Base-by-base conservation (phyloP, 805 yeast species). In the Kuraishia cidri region DNA sequence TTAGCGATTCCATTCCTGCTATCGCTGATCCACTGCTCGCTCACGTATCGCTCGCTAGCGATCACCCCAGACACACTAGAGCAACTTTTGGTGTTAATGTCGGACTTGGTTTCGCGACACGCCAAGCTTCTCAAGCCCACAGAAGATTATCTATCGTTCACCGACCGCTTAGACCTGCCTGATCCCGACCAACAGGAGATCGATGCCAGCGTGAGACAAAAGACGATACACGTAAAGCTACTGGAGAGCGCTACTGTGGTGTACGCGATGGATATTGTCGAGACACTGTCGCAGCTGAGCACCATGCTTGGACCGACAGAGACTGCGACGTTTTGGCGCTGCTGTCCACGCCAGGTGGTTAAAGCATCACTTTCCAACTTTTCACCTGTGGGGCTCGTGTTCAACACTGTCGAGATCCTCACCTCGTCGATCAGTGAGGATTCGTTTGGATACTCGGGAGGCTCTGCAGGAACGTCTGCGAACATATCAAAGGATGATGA, bases 41-140 rank as follows among this genome's bases (percentile, higher is more conserved):
- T 79, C 5, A 62, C 53, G 14, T 83, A 75, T 51, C 61, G 83
- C 45, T 78, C 83, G 1, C 69, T 71, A 35, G 87, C 90, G 1
- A 62, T 78, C 1, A 59, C 57, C 14, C 52, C 45, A 24, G 44
- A 48, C 10, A 56, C 66, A 16, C 55, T 61, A 42, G 61, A 45
- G 31, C 46, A 46, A 25, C 34, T 53, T 3, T 44, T 60, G 7
- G 40, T 39, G 2, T 49, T 55, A 31, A 42, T 46, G 4, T 42
- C 50, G 23, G 53, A 23, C 18, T 35, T 53, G n/a, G 27, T 54
- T 10, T 30, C 30, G n/a, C 31, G 37, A n/a, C 51, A 43, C 34
- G 40, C 46, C 2, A 38, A 42, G 25, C 41, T 54, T 2, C 35
- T 58, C 16, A 54, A 52, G 32, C 53, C 44, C 2, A 29, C 35